A percentile compares a stretch with the other conserved stretches of the same genome.
These are phyloP conservation scores for Silene uniflora DNA, from an alignment of 148 eudicot species.

Conservation along the genomic window DNA sequence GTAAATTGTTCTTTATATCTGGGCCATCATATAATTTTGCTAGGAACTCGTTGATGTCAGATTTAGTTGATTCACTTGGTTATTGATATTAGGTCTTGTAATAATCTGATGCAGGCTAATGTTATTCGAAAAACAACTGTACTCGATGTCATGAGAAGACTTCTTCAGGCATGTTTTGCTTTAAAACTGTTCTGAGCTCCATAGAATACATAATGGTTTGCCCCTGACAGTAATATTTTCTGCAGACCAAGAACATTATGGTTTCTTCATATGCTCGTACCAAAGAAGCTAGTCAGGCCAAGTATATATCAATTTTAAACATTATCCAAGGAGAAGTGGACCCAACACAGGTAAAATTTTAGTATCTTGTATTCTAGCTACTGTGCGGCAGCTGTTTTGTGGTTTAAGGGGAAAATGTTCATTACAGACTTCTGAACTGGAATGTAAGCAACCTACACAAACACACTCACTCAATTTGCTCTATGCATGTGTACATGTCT, in stretches of 20 bases:
- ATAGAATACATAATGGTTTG: slow-evolving; percentile 3
- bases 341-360: slow-evolving; percentile 78
- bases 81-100: slow-evolving; percentile 9
- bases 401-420: neutral
- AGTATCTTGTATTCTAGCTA: neutral
- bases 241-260: slow-evolving; percentile 97
- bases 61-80: slow-evolving; percentile 1
- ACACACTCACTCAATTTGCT: neutral
- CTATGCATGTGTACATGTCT: neutral
- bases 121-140: slow-evolving; percentile 94
- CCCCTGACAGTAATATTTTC: slow-evolving; percentile 28
- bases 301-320: slow-evolving; percentile 92
- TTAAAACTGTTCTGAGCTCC: neutral
- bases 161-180: slow-evolving; percentile 73
- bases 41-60: neutral
- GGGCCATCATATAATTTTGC: neutral
- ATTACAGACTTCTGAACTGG: neutral
- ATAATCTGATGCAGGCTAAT: slow-evolving; percentile 63
- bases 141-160: slow-evolving; percentile 99
- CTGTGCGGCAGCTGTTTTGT: neutral
- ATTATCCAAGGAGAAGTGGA: slow-evolving; percentile 99
- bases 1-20: neutral
- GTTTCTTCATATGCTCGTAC: slow-evolving; percentile 93
- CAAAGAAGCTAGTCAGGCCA: slow-evolving; percentile 97
- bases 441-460: neutral